Base-by-base conservation (phyloP, 2,329 filamentous ascomycete species). In the Dactylellina parvicollis region DNA sequence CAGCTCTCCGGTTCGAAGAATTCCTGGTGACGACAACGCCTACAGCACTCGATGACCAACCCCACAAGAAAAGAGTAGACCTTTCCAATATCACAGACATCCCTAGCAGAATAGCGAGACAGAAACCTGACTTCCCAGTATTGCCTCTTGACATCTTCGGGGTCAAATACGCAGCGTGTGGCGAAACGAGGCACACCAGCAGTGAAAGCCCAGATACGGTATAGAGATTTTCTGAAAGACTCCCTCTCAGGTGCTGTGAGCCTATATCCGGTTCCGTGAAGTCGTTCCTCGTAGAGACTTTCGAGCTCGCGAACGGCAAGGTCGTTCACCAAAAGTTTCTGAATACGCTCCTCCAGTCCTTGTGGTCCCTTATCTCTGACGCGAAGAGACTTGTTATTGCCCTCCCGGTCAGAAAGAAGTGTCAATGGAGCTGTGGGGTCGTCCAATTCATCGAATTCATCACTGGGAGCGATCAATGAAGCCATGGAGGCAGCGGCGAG, bases 51-150 rank as follows among this genome's bases (percentile, higher is more conserved):
- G 40, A 74, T 50, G 26, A 74, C 62, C 44, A 74, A 36, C 1
- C 70, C 70, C 12, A 74, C 70, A 22, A 74, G 70, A 47, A 74
- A 74, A 5, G 70, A 66, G 42, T 74, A 74, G 2, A 67, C 70
- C 32, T 74, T 74, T 26, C 70, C 70, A 40, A 74, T 74, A 16
- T 74, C 70, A 22, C 70, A 74, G 36, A 74, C 40, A 50, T 74
- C 70, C 28, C 32, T 62, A 0, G 70, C 70, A 24, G 70, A 74
- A 28, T 74, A 74, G 8, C 70, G 62, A 9, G 61, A 67, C 30
- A 74, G 36, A 22, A 67, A 74, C 32, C 70, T 74, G 28, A 65
- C 59, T 26, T 74, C 70, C 70, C 70, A 74, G 40, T 74, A 74
- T 30, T 74, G 70, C 42, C 12, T 52, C 38, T 74, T 74, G 40